Evolutionary conservation across 345 rosid species (phyloP).

Genomic region (Orychophragmus violaceus): DNA sequence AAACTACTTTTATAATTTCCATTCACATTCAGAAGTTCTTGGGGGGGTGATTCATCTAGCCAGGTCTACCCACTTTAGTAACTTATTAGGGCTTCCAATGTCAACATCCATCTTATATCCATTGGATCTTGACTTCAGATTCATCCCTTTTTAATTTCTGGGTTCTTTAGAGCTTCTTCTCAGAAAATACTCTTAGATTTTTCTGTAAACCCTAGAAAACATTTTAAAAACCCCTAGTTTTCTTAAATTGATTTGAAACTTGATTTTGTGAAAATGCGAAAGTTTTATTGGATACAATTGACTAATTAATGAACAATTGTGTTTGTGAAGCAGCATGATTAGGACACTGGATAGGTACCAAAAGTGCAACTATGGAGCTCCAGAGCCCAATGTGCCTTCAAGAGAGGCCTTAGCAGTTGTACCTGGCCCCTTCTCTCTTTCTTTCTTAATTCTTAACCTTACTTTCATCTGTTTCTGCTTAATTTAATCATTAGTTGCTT

Average conservation of each 20-base stretch:
- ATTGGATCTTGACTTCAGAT: constrained; percentile 23
- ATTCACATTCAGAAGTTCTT: constrained; percentile 26
- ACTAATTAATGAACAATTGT: neutral
- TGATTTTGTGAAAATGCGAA: neutral
- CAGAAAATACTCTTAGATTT: neutral
- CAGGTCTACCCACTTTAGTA: constrained; percentile 17
- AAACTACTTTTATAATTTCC: neutral
- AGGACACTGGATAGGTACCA: constrained; percentile 97
- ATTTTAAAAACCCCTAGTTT: neutral
- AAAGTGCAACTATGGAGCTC: constrained; percentile 92
- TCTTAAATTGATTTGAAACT: neutral
- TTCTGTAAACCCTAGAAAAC: neutral
- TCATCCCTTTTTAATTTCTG: neutral
- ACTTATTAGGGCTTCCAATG: constrained; percentile 34
- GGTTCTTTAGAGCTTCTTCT: neutral
- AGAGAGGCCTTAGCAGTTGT: constrained; percentile 80
- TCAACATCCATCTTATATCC: constrained; percentile 33
- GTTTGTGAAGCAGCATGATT: constrained; percentile 54
- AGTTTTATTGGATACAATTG: neutral
- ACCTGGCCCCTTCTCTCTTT: neutral
- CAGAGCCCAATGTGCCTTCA: constrained; percentile 72
- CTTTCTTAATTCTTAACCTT: neutral
- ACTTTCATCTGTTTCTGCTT: neutral
- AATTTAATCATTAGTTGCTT: neutral
- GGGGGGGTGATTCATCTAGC: neutral